Percentiles rank a stretch among this genome's conserved stretches.
Evolutionary conservation across 2,329 filamentous ascomycete genomes (phyloP).

Genomic region (Balansia obtecta): DNA sequence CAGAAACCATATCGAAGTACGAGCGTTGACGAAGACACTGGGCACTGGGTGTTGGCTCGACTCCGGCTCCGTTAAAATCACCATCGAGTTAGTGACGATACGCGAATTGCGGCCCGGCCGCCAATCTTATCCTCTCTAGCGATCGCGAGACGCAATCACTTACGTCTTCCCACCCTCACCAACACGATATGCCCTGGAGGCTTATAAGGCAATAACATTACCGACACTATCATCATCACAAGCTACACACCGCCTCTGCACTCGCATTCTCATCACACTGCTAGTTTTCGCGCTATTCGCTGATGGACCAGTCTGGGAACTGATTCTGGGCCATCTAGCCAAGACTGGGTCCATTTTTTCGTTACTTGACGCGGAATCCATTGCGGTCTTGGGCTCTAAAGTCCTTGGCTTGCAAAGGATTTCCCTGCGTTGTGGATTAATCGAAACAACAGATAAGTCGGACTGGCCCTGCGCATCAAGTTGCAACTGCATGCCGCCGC

Average conservation of each 20-base stretch:
- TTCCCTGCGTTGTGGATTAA: not conserved
- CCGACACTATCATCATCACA: constrained; percentile 3
- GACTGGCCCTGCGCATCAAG: not conserved
- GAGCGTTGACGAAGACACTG: not conserved
- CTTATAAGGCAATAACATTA: constrained; percentile 3
- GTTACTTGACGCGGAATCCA: not conserved
- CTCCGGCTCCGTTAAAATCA: not conserved
- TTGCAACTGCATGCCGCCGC: not conserved
- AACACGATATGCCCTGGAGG: constrained; percentile 2
- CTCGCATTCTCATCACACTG: constrained; percentile 1
- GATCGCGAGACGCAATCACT: not conserved
- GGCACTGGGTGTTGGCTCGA: not conserved
- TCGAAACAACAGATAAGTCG: not conserved
- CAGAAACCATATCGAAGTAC: not conserved
- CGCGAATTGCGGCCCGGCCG: not conserved
- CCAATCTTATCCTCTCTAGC: not conserved
- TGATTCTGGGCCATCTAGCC: not conserved
- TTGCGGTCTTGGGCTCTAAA: not conserved
- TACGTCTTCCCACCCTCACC: not conserved
- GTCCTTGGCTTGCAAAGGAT: not conserved
- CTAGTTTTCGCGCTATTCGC: not conserved
- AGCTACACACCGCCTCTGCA: constrained; percentile 1
- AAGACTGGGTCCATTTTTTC: not conserved
- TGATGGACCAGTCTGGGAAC: not conserved
- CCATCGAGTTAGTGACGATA: not conserved